Conservation (phyloP, 176 grass and related monocot species). For the Oryza meridionalis region DNA sequence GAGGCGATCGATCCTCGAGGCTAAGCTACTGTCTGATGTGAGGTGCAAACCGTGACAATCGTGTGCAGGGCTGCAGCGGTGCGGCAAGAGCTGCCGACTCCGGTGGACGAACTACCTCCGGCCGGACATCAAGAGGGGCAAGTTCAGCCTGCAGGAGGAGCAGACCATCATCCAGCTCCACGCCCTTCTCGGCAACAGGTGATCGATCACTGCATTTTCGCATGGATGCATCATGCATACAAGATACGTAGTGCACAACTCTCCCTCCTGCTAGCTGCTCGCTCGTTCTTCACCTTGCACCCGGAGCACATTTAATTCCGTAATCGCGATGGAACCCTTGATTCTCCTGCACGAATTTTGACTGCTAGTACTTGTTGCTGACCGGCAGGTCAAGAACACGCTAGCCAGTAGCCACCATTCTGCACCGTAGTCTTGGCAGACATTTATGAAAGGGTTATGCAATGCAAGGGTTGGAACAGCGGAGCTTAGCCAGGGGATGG, state of each 20-base stretch:
- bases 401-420: background rate
- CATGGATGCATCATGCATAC: too few species aligned
- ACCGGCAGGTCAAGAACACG: conserved; percentile 28
- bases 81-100: conserved; percentile 95
- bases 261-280: background rate
- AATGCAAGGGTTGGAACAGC: conserved; percentile 18
- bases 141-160: conserved; percentile 80
- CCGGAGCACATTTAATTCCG: background rate
- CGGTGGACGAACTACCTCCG: conserved; percentile 96
- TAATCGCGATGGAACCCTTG: background rate
- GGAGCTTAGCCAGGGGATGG: conserved; percentile 8
- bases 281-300: background rate
- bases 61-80: conserved; percentile 69
- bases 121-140: conserved; percentile 88
- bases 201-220: background rate
- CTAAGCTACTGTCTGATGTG: background rate
- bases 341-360: conserved; percentile 23
- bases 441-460: conserved; percentile 42
- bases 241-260: too few species aligned
- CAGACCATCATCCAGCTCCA: conserved; percentile 78
- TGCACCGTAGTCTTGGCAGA: conserved; percentile 33
- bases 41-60: background rate
- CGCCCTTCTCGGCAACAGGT: conserved; percentile 66
- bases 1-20: background rate
- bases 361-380: conserved; percentile 15